Base-by-base conservation (phyloP, 768 basidiomycete species). In the Lactarius pseudohatsudake region DNA sequence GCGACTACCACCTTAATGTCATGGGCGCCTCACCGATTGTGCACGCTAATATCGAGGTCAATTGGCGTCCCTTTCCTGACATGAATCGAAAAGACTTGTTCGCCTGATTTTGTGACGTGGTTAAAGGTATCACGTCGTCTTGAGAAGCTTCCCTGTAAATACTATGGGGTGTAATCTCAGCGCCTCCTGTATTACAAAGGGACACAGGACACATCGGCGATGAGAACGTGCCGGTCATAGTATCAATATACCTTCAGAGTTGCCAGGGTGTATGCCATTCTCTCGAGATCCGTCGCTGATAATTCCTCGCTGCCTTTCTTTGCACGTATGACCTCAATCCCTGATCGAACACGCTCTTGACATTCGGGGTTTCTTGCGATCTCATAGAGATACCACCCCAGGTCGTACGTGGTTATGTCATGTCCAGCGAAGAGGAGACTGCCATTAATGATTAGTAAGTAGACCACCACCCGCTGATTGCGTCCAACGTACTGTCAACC, bases 101-200 rank as follows among this genome's bases (percentile, higher is more conserved):
- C 11, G 10, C 59, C 59, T 4, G 53, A 57, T 32, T 65, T 61
- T 5, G 34, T 36, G 9, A 43, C 47, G 55, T 55, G 1, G 69
- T 58, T 15, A 73, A 66, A 11, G 70, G 72, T 15, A 71, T 59
- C 3, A 71, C 66, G 22, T 71, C 69, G 55, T 72, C 72, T 11
- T 59, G 67, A 9, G 32, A 30, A 1, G 73, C 67, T 54, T 64
- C 53, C 13, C 69, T 69, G 4, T 53, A 0, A 2, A 66, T 45
- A 59, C 59, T 20, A 72, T 66, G 1, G 70, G 70, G 47, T 73
- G 70, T 13, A 57, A 11, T 26, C 36, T 26, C 26, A 26, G 26
- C 26, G 50, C 20, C 22, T 64, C 63, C 56, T 64, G 30, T 47
- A n/a, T 18, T 2, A 6, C 18, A 36, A 64, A 10, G 30, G 15